Base-by-base conservation (phyloP, 2,329 filamentous ascomycete species). In the Didymella pinodella region DNA sequence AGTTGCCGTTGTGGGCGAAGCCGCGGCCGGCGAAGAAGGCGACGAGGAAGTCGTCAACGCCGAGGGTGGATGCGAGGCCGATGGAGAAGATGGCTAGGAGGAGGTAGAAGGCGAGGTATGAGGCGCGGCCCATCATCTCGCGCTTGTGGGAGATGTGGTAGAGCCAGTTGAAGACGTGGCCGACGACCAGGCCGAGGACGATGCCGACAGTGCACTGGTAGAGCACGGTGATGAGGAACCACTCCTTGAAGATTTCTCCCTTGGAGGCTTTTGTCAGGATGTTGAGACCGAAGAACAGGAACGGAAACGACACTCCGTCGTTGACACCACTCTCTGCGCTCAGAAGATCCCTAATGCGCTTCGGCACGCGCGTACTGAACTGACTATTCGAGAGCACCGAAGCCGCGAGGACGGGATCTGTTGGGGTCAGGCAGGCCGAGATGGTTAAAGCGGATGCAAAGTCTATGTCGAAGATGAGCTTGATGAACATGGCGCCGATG, bases 321-420 rank as follows among this genome's bases (percentile, higher is more conserved):
- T 86, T 86, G 65, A 82, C 85, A 1, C 83, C 84, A 41, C 80
- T 82, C 63, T 86, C 84, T 0, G 84, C 83, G 18, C 79, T 79
- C 10, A 86, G 75, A 47, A 86, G 71, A 65, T 85, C 77, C 41
- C 80, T 80, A 43, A 86, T 70, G 4, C 84, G 77, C 57, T 78
- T 80, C 0, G 84, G 84, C 0, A 86, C 80, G 14, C 84, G 69
- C 1, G 75, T 75, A 53, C 81, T 83, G 74, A 86, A 86, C 48
- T 79, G 81, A 29, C 80, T 82, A 63, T 85, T 83, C 2, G 79
- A 79, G 12, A 86, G 75, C 2, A 86, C 83, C 22, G 78, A 82
- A 3, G 84, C 82, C 1, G 84, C 82, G 12, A 86, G 74, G 0
- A 86, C 83, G 0, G 84, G 84, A 71, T 86, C 84, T 0, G 84